Base-by-base conservation (phyloP, 2,329 filamentous ascomycete genomes). In the Alternaria hordeiaustralica region DNA sequence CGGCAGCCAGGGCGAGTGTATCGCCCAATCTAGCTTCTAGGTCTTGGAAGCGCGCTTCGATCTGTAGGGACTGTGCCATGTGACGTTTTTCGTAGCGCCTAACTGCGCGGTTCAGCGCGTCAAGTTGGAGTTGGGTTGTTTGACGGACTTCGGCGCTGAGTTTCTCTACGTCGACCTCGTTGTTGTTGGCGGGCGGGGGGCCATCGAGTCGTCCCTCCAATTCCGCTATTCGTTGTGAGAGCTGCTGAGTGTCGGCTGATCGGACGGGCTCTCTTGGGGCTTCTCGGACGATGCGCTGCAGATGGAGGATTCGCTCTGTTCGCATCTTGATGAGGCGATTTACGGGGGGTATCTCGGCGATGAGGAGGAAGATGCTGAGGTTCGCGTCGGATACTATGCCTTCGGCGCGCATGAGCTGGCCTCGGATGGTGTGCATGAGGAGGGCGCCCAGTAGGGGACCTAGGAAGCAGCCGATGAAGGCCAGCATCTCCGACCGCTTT, bases 341-440 rank as follows among this genome's bases (percentile, higher is more conserved):
- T 53, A 94, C 83, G 0, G 95, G 95, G 4, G 92, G 90, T 26
- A 97, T 84, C 80, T 98, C 95, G 4, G 95, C 92, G 1, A 92
- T 92, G 18, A 97, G 86, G 3, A 97, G 84, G 79, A 97, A 98
- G 56, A 98, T 92, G 12, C 91, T 94, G 58, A 98, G 85, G 78
- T 97, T 97, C 81, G 95, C 96, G 79, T 97, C 92, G 5, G 93
- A 97, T 7, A 98, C 90, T 11, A 98, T 84, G 2, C 92, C 92
- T 77, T 96, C 94, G 0, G 93, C 94, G 0, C 92, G 92, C 23
- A 92, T 94, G 18, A 98, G 87, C 72, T 95, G 93, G 9, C 86
- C 87, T 55, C 95, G 89, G 62, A 97, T 92, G 20, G 88, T 84
- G 76, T 97, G 94, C 11, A 98, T 84, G 43, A 97, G 83, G 80